Base-by-base conservation (phyloP, 139 green algal species). In the Auxenochlorella pyrenoidosa region DNA sequence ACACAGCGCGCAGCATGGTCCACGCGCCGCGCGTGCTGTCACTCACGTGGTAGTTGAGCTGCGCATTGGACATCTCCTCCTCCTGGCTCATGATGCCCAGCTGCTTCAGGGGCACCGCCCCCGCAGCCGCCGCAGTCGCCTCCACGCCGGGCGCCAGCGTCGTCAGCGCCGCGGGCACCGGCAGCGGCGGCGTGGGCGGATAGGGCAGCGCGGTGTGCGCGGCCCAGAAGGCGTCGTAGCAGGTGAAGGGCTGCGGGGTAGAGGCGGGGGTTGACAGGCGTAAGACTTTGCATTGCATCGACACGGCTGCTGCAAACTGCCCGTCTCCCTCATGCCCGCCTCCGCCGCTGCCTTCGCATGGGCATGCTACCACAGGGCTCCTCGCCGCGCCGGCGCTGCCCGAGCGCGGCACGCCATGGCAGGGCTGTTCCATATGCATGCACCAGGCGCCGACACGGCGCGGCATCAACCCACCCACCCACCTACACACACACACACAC, bases 141-240 rank as follows among this genome's bases (percentile, higher is more conserved):
- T 76, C 80, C 63, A 77, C 34, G 32, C 19, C 30, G 1, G 60
- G 24, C 26, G 90, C 75, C 41, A 95, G 72, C 19, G 92, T 38
- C 12, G 93, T 91, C 87, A 96, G 75, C 19, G 43, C 51, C 0
- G 44, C 78, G 8, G 93, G 93, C 24, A 91, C 84, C 0, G 91
- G 88, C 82, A 96, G 83, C 18, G 93, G 94, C 28, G 92, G 75
- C 0, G 92, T 90, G 5, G 95, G 94, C 32, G 92, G 91, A 32
- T 90, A 91, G 34, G 90, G 84, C 91, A 94, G 91, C 3, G 43
- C 66, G 41, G 65, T 65, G 79, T 87, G 77, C 75, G 77, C 88
- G 28, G 13, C 78, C 96, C 96, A 99, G 75, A 96, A 99, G 54
- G 82, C 77, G 21, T 96, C 90, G 88, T 97, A 98, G 30, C 85